Evolutionary conservation across 164 flowering plant species (phyloP), one percentile per base, ranked within the genome.

Genomic region (Chimonanthus praecox): DNA sequence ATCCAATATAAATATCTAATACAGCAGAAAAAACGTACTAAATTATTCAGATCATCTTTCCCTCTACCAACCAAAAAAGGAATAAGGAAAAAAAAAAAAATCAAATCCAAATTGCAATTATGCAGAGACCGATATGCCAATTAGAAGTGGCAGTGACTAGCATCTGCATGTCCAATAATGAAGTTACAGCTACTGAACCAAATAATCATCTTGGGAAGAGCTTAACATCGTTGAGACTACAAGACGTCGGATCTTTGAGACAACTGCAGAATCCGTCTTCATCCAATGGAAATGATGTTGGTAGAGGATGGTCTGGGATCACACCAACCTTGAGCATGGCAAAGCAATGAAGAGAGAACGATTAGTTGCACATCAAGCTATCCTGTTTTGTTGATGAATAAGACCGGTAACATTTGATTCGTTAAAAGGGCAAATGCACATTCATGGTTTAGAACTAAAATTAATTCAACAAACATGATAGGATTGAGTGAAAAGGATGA

Each of bases 231-330:
- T 86, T 85, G 64, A 93, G 76, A 76, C 85, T 78, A 79, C 99
- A 96, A 73, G 87, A 84, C 49, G 84, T 75, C 51, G 97, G 85
- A 75, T 92, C 97, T 76, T 83, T 79, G 68, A 95, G 85, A 84
- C 99, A 93, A 76, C 85, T 81, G 74, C 98, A 95, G 68, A 92
- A 87, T 45, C 82, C 88, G 49, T 90, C 93, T 72, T 81, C 97
- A 44, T 92, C 94, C 77, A 87, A 86, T 5, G 99, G 99, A 81
- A 96, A 93, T 67, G 90, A 83, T 18, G 73, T 79, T 21, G 99
- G 98, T 44, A 96, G 79, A 33, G 98, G 97, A 79, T 88, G 92
- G 78, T 93, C 98, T 10, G 99, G 99, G 70, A 85, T 86, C 71
- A 96, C 89, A 10, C 98, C 99, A 64, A 96, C 95, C 99, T 83